These are phyloP conservation scores for Reticulascus tulasneorum DNA, from an alignment of 2,329 filamentous ascomycete genomes.

Conservation along the genomic window DNA sequence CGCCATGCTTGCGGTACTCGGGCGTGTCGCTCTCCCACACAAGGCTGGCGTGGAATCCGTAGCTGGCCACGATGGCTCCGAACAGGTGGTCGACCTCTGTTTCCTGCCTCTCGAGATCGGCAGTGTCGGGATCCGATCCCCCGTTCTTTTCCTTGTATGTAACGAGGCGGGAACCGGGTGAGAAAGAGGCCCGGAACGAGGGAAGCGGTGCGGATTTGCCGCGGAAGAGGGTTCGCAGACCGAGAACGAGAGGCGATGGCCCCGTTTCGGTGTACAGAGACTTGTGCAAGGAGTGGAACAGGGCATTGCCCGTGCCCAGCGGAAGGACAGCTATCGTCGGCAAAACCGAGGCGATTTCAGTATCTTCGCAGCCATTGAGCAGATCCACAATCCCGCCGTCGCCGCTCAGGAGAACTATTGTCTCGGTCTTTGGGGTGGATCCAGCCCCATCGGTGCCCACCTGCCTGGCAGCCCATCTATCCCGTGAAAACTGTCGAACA, in stretches of 20 bases:
- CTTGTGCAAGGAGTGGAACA: slow-evolving; percentile 60
- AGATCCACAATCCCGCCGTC: slow-evolving; percentile 85
- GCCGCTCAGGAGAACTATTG: slow-evolving; percentile 76
- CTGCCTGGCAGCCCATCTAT: slow-evolving; percentile 27
- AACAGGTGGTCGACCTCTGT: slow-evolving; percentile 43
- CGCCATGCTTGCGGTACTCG: slow-evolving; percentile 73
- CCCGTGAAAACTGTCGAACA: slow-evolving; percentile 58
- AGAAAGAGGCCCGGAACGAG: slow-evolving; percentile 59
- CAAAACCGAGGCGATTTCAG: slow-evolving; percentile 10
- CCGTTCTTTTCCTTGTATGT: slow-evolving; percentile 24
- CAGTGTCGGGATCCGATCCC: slow-evolving; percentile 1
- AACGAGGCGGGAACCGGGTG: slow-evolving; percentile 49
- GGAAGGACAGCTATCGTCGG: slow-evolving; percentile 53
- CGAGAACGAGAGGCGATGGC: slow-evolving; percentile 41
- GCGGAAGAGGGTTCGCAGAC: slow-evolving; percentile 55
- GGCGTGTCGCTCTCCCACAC: slow-evolving; percentile 88
- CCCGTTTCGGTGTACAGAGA: slow-evolving; percentile 42
- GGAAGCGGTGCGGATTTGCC: slow-evolving; percentile 55
- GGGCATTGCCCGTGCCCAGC: slow-evolving; percentile 62
- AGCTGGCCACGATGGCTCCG: slow-evolving; percentile 82
- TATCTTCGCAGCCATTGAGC: slow-evolving; percentile 56
- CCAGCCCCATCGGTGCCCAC: slow-evolving; percentile 7
- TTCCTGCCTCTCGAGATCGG: slow-evolving; percentile 23
- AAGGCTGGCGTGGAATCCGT: slow-evolving; percentile 83
- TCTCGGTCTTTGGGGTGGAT: slow-evolving; percentile 31